Percentiles rank a stretch among this genome's conserved stretches.
phyloP scores from a whole-genome alignment of 495 filamentous ascomycete genomes.

The Neurospora sp. region DNA sequence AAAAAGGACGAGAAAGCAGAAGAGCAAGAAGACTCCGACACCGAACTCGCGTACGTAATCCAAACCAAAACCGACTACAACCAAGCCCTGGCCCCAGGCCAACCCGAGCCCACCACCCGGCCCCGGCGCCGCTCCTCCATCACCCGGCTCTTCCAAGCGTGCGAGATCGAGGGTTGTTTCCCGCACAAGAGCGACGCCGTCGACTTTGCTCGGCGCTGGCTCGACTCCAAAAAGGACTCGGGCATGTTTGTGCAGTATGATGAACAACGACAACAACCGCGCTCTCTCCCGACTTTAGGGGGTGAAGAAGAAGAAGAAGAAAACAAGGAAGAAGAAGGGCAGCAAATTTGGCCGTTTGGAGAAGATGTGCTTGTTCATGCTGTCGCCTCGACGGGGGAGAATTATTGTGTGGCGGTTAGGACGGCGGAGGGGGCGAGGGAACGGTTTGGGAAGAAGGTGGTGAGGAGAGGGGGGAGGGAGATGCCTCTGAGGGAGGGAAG shows the following conservation, averaged over 20 bases:
- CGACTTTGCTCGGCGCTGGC: conserved; percentile 16
- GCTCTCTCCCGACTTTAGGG: background rate
- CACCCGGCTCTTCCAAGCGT: conserved; percentile 20
- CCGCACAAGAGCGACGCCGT: conserved; percentile 19
- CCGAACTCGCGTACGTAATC: conserved; percentile 31
- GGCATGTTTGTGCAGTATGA: conserved; percentile 32
- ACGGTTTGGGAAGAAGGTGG: conserved; percentile 7
- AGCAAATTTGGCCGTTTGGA: conserved; percentile 32
- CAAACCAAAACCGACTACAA: conserved; percentile 32
- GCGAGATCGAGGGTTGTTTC: conserved; percentile 32
- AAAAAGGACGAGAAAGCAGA: background rate
- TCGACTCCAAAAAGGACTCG: conserved; percentile 8
- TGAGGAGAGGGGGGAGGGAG: background rate
- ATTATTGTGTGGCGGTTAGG: conserved; percentile 27
- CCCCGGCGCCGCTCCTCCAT: background rate
- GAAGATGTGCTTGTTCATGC: conserved; percentile 35
- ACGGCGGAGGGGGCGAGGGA: conserved; percentile 13
- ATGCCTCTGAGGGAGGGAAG: no score
- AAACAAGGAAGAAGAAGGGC: background rate
- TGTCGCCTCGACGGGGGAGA: conserved; percentile 30
- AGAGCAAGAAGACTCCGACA: background rate
- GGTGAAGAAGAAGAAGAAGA: background rate
- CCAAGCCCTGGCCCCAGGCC: conserved; percentile 7
- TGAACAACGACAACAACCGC: conserved; percentile 7
- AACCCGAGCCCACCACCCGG: background rate